These are phyloP conservation scores for Globisporangium parvum DNA, from an alignment of 352 stramenopile species.

Conservation along the genomic window DNA sequence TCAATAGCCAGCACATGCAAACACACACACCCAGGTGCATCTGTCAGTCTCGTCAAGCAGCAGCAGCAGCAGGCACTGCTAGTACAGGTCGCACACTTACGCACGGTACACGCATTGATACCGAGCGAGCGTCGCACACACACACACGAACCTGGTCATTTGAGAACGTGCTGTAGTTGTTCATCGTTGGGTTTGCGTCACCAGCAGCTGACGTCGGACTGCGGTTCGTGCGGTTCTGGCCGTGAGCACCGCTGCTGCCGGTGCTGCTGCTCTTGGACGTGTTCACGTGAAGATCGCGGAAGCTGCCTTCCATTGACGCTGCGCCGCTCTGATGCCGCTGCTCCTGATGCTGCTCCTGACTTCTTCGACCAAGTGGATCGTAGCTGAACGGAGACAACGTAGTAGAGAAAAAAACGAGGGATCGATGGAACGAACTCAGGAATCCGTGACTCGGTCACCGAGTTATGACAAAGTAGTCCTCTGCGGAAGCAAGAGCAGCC, in stretches of 20 bases:
- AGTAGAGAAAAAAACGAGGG: too few species aligned
- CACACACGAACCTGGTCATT: conserved; percentile 36
- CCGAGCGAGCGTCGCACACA: too few species aligned
- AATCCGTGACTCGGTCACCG: too few species aligned
- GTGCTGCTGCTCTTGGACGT: conserved; percentile 9
- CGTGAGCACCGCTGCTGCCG: conserved; percentile 2
- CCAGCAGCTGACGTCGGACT: conserved; percentile 19
- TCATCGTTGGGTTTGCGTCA: conserved; percentile 21
- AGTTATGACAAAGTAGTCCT: too few species aligned
- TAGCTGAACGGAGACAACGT: background rate
- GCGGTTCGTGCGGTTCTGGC: conserved; percentile 15
- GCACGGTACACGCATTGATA: background rate
- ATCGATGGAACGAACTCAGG: too few species aligned
- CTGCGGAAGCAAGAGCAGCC: too few species aligned
- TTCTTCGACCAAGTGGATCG: background rate
- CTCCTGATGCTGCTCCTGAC: too few species aligned
- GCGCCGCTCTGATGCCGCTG: background rate
- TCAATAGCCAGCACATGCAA: background rate
- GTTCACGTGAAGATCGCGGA: conserved; percentile 18
- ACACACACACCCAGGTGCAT: background rate
- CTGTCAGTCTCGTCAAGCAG: background rate
- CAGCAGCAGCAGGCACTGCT: too few species aligned
- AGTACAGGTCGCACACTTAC: background rate
- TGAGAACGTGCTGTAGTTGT: conserved; percentile 74
- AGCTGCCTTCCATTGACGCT: conserved; percentile 30